phyloP scores from a whole-genome alignment of 192 early-diverging fungal species.

The Gamsiella multidivaricata region DNA sequence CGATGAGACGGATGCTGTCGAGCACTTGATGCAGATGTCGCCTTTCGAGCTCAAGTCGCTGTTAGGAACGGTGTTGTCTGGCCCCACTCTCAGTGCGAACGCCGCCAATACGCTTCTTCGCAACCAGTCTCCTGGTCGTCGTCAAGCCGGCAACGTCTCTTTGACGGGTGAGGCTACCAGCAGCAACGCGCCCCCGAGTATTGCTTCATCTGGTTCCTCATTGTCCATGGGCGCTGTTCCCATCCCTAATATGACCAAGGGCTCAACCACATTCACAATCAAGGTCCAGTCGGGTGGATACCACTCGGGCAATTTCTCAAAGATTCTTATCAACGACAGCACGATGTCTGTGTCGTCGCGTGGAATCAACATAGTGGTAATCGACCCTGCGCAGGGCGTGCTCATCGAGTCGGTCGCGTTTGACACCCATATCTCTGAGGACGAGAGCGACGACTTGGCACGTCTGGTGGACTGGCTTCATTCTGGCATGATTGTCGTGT shows the following conservation, averaged over 20 bases:
- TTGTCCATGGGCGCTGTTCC: conserved; percentile 28
- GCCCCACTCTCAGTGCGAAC: conserved; percentile 60
- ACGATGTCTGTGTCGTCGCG: conserved; percentile 66
- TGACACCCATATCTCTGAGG: conserved; percentile 76
- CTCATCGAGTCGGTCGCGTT: conserved; percentile 77
- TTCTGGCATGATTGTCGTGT: conserved; percentile 73
- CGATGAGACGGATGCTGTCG: conserved; percentile 83
- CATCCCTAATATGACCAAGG: conserved; percentile 48
- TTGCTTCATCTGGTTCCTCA: conserved; percentile 28
- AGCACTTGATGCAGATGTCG: conserved; percentile 82
- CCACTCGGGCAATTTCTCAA: conserved; percentile 79
- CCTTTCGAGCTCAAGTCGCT: conserved; percentile 85
- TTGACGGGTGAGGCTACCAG: conserved; percentile 1
- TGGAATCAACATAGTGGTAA: conserved; percentile 80
- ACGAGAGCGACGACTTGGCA: conserved; percentile 74
- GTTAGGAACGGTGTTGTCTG: conserved; percentile 77
- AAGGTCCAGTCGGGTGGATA: conserved; percentile 78
- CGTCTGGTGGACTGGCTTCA: conserved; percentile 73
- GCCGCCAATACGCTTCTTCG: conserved; percentile 56
- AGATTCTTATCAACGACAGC: conserved; percentile 68
- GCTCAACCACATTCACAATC: conserved; percentile 63
- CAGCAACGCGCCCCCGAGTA: conserved; percentile 5
- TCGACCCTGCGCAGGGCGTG: conserved; percentile 76
- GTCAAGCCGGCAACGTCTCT: background rate
- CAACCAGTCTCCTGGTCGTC: conserved; percentile 42